These are phyloP conservation scores for Streptanthus diversifolius DNA, from an alignment of 345 rosid genomes.

Conservation along the genomic window DNA sequence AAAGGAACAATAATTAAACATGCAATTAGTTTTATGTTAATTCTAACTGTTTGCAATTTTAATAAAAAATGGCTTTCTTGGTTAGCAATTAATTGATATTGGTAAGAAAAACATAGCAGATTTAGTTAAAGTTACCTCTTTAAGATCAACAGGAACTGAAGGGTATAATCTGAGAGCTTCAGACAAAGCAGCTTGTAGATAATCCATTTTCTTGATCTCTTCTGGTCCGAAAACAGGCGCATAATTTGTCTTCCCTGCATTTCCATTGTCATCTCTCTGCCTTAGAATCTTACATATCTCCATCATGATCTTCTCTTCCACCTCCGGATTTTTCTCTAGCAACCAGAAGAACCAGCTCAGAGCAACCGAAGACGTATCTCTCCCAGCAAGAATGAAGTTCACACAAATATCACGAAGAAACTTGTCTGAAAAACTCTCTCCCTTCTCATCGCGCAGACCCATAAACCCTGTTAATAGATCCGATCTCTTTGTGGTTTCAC, in stretches of 20 bases:
- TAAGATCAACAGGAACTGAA: constrained; percentile 94
- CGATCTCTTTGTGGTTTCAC: constrained; percentile 42
- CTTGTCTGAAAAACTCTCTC: constrained; percentile 62
- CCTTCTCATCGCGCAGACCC: constrained; percentile 53
- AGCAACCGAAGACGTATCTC: constrained; percentile 96
- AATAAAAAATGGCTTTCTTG: neutral
- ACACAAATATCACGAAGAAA: constrained; percentile 88
- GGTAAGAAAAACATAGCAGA: neutral
- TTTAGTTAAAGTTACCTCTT: constrained; percentile 60
- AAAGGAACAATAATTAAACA: neutral
- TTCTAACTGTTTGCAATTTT: neutral
- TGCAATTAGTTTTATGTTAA: neutral
- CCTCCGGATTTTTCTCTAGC: constrained; percentile 56
- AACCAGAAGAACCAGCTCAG: constrained; percentile 88
- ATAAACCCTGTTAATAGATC: constrained; percentile 77
- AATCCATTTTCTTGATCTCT: constrained; percentile 97
- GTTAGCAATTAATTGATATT: neutral
- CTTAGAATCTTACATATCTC: constrained; percentile 55
- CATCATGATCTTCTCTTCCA: constrained; percentile 55
- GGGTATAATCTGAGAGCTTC: constrained; percentile 92
- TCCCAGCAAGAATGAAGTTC: constrained; percentile 91
- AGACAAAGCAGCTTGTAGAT: constrained; percentile 87
- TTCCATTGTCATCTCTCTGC: constrained; percentile 37
- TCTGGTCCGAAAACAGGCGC: constrained; percentile 50
- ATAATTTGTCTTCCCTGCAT: constrained; percentile 12